Conservation (phyloP, 1,139 yeast genomes). For the Yamadazyma oceani region DNA sequence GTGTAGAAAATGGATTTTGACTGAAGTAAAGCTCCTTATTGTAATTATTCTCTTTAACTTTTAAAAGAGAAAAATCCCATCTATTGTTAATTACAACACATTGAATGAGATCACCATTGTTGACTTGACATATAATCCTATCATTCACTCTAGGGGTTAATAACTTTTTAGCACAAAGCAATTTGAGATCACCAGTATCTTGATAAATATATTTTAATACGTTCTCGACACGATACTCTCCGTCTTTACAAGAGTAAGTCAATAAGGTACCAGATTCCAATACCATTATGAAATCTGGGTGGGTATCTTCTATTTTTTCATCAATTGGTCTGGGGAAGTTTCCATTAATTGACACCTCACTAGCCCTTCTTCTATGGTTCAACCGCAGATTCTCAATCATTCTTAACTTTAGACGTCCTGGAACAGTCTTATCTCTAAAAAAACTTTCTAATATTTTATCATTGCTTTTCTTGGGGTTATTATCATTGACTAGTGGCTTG, state of each 20-base stretch:
- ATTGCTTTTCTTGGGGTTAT: conserved; percentile 14
- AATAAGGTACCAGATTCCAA: conserved; percentile 47
- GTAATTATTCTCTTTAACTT: conserved; percentile 47
- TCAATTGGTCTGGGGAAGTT: conserved; percentile 26
- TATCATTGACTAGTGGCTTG: conserved; percentile 13
- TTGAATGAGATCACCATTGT: conserved; percentile 54
- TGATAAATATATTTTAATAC: conserved; percentile 26
- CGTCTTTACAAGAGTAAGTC: conserved; percentile 50
- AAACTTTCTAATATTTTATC: conserved; percentile 53
- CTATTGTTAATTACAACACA: conserved; percentile 64
- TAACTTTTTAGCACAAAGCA: conserved; percentile 55
- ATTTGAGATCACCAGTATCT: conserved; percentile 17
- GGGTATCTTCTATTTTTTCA: conserved; percentile 6
- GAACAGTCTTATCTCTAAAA: conserved; percentile 56
- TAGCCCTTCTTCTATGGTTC: conserved; percentile 23
- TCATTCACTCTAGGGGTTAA: conserved; percentile 76
- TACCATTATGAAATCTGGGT: conserved; percentile 35
- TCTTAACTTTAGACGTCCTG: conserved; percentile 50
- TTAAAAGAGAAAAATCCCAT: conserved; percentile 60
- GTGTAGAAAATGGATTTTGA: conserved; percentile 2
- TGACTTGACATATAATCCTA: conserved; percentile 59
- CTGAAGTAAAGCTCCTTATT: conserved; percentile 25
- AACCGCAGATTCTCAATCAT: conserved; percentile 27
- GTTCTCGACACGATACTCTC: conserved; percentile 30
- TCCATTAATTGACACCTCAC: conserved; percentile 35